phyloP scores from a whole-genome alignment of 1,284 basidiomycete genomes.

The Trametes versicolor region DNA sequence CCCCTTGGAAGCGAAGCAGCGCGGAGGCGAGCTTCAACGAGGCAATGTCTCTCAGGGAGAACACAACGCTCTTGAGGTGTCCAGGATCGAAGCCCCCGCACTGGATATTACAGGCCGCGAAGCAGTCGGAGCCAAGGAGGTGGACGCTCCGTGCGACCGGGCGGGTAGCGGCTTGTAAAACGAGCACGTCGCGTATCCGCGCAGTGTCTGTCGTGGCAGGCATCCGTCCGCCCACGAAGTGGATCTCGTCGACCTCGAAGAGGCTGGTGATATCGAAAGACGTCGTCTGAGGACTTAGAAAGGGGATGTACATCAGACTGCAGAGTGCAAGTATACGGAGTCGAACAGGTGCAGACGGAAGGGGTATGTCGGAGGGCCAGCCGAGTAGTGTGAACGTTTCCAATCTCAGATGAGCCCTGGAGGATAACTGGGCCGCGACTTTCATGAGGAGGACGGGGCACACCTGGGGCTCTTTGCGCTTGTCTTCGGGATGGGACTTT shows the following conservation, averaged over 20 bases:
- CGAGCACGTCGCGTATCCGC: neutral
- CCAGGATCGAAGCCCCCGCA: neutral
- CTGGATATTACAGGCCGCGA: neutral
- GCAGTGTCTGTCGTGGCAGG: neutral
- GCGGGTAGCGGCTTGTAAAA: neutral
- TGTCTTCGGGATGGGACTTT: no score
- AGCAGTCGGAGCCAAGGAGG: neutral
- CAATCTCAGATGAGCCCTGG: neutral
- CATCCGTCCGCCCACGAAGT: neutral
- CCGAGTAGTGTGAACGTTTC: neutral
- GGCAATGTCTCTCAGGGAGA: neutral
- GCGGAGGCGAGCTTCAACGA: neutral
- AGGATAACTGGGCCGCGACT: neutral
- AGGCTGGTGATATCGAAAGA: neutral
- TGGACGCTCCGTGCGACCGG: neutral
- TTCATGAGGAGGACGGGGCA: neutral
- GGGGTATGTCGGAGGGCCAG: neutral
- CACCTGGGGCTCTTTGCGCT: neutral
- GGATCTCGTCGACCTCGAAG: constrained; percentile 3
- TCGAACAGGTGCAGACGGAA: neutral
- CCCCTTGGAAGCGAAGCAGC: neutral
- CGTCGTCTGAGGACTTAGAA: neutral
- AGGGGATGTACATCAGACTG: neutral
- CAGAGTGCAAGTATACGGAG: neutral
- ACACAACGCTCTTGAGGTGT: neutral